Evolutionary conservation across 345 rosid species (phyloP).

Genomic region (Lepidium sativum): DNA sequence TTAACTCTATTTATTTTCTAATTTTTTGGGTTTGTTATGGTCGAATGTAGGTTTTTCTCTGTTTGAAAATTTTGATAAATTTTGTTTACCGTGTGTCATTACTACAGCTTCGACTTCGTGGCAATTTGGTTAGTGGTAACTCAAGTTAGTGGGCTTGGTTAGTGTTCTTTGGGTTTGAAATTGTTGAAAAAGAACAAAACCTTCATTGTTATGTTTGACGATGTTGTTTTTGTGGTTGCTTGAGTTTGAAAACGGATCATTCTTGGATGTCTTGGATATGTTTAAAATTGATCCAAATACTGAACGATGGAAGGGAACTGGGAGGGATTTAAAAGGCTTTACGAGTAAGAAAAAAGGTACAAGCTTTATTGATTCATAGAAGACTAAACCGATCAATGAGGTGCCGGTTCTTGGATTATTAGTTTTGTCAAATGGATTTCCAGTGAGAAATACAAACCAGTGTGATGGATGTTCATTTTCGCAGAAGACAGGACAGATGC

Average conservation of each 20-base stretch:
- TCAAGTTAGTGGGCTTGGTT: not conserved
- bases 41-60: not conserved
- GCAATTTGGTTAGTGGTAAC: not conserved
- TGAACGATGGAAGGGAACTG: no score
- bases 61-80: not conserved
- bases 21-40: no score
- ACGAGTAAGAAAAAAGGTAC: no score
- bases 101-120: not conserved
- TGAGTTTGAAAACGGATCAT: not conserved
- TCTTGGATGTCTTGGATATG: not conserved
- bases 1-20: no score
- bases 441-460: no score
- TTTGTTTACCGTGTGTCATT: not conserved
- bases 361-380: no score
- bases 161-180: not conserved
- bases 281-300: not conserved
- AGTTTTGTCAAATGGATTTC: no score
- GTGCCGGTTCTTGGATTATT: no score
- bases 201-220: not conserved
- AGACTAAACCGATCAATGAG: no score
- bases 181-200: not conserved
- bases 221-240: not conserved
- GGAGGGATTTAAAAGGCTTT: no score
- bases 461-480: no score
- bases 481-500: constrained; percentile 20